phyloP scores from a whole-genome alignment of 169 alveolate species.

The Plasmodium berghei region DNA sequence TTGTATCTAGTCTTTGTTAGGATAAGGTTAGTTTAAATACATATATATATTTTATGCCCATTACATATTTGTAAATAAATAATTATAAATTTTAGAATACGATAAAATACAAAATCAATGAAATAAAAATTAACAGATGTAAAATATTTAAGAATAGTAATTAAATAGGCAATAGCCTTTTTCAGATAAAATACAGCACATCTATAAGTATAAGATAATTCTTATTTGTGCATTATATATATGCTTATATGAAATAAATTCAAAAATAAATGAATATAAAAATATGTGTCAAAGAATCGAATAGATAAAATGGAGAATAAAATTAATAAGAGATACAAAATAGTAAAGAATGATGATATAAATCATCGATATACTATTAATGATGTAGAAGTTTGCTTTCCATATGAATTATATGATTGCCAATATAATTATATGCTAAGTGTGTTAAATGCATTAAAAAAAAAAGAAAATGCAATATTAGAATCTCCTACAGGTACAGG shows the following conservation, averaged over 20 bases:
- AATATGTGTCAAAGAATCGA: too few species aligned
- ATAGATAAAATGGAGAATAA: constrained; percentile 19
- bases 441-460: constrained; percentile 84
- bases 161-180: too few species aligned
- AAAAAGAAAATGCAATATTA: constrained; percentile 90
- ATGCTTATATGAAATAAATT: too few species aligned
- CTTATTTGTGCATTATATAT: not conserved
- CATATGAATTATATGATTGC: constrained; percentile 89
- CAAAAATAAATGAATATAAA: too few species aligned
- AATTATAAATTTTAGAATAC: too few species aligned
- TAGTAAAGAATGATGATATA: constrained; percentile 57
- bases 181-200: not conserved
- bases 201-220: not conserved
- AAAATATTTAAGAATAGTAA: too few species aligned
- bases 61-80: too few species aligned
- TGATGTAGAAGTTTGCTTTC: constrained; percentile 85
- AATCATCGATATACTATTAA: constrained; percentile 69
- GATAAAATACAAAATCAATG: too few species aligned
- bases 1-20: too few species aligned
- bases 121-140: too few species aligned
- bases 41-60: too few species aligned
- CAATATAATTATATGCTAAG: constrained; percentile 86
- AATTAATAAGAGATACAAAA: constrained; percentile 66
- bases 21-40: too few species aligned
- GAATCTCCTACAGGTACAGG: constrained; percentile 99